Evolutionary conservation across 495 filamentous ascomycete species (phyloP), one percentile per base, ranked within the genome.

Genomic region (Parathielavia hyrcaniae): DNA sequence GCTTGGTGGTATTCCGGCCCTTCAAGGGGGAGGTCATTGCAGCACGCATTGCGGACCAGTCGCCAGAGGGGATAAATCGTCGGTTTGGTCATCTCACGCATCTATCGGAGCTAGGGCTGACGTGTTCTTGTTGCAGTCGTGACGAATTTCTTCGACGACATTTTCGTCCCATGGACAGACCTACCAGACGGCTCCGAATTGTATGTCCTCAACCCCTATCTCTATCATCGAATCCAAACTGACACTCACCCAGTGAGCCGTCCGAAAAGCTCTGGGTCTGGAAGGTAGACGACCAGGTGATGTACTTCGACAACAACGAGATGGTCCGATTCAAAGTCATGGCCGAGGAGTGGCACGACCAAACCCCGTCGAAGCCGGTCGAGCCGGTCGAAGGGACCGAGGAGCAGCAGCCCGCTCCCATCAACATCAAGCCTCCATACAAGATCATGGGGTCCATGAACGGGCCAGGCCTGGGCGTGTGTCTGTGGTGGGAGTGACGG

Each of bases 11-110:
- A 10, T 97, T 97, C 70, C 82, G 93, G 30, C 93, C 93, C 0
- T 97, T 95, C 75, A 90, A 95, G 68, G 86, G 87, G 20, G 95
- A 98, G 69, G 88, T 95, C 48, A 75, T 97, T 59, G 74, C 86
- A 10, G 93, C 88, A 5, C 85, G 82, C 58, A 97, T 97, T 61
- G 81, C 79, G 40, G 81, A 81, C 49, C 81, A 84, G n/a, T 83
- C 80, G 5, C 72, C 79, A 16, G 73, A 82, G 13, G 93, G 91
- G 34, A 90, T 98, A 53, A 81, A 83, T 64, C 81, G 88, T 91
- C 74, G 51, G 81, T 61, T 47, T 13, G 20, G n/a, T 19, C 34
- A 13, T 55, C 32, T 9, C 22, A 23, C 35, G 50, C 17, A 5
- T 10, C 45, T 32, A 38, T 19, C 38, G 35, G 10, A 17, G 3